These are phyloP conservation scores for Trichoderma breve DNA, from an alignment of 2,329 filamentous ascomycete genomes.

Conservation along the genomic window DNA sequence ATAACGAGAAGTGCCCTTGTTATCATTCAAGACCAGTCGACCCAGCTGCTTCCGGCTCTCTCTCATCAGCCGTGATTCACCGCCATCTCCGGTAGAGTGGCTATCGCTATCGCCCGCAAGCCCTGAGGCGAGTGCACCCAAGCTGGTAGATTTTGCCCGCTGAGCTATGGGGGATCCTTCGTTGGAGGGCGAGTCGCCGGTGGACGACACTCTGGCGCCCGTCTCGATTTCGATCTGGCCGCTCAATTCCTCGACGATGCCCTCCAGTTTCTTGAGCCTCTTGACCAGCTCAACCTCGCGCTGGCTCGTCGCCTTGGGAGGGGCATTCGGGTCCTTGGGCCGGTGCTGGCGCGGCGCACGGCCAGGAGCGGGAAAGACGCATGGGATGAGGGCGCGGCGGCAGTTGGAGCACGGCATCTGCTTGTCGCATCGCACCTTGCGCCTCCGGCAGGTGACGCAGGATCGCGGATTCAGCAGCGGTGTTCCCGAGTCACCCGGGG, in stretches of 20 bases:
- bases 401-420: conserved; percentile 75
- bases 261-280: conserved; percentile 68
- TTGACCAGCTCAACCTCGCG: conserved; percentile 69
- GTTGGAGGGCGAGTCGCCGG: conserved; percentile 31
- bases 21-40: conserved; percentile 67
- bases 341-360: conserved; percentile 67
- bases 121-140: conserved; percentile 20
- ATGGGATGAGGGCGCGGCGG: conserved; percentile 66
- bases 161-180: conserved; percentile 15
- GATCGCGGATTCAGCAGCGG: conserved; percentile 47
- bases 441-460: conserved; percentile 50
- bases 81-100: conserved; percentile 34
- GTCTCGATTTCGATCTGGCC: conserved; percentile 60
- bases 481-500: conserved; percentile 32
- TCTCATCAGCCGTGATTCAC: conserved; percentile 31
- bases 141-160: conserved; percentile 13
- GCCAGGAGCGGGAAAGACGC: conserved; percentile 71
- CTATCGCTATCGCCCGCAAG: conserved; percentile 28
- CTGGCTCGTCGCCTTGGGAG: conserved; percentile 57
- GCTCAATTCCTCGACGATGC: conserved; percentile 69
- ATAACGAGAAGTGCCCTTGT: conserved; percentile 66
- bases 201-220: conserved; percentile 31
- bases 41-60: conserved; percentile 55
- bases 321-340: conserved; percentile 62
- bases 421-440: conserved; percentile 78